Base-by-base conservation (phyloP, 768 basidiomycete genomes). In the Gelatoporia subvermispora region DNA sequence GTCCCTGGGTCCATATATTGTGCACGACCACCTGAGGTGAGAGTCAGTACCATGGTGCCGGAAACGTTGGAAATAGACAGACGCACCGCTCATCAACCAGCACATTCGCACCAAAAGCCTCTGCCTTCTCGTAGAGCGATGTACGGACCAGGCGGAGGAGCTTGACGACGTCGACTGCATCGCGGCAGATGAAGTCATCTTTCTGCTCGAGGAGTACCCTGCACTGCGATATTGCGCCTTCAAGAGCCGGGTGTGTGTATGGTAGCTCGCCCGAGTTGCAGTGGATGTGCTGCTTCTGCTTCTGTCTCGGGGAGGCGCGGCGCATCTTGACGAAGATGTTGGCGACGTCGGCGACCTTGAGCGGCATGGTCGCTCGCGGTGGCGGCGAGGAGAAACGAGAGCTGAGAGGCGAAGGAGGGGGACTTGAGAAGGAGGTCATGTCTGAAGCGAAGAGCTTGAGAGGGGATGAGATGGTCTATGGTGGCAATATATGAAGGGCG, bases 81-180 rank as follows among this genome's bases (percentile, higher is more conserved):
- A 79, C 85, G 40, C 60, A 88, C 87, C 76, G 72, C 60, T 89
- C 87, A 36, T 88, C 79, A 2, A 82, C 75, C 46, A 89, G 71
- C 1, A 77, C 78, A 56, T 81, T 82, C 3, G 74, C 81, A 15
- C 79, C 82, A 17, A 76, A 53, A 8, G 59, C 54, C 45, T 70
- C 66, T 15, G 79, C 79, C 47, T 71, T 68, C 50, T 79, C 74
- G 44, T 82, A 57, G 47, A 87, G 61, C 36, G 68, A 65, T 2
- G 68, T 64, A 41, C 84, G 73, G 23, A 81, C 76, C 4, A 72
- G 76, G 11, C 82, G 67, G 42, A 89, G 66, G 13, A 89, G 70
- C 47, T 74, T 76, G 18, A 64, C 58, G 31, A 78, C 71, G 57
- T 85, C 82, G 25, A 88, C 85, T 2, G 76, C 85, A 40, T 76